Conservation (phyloP, 2,329 filamentous ascomycete genomes). For the Rutstroemia sp. region DNA sequence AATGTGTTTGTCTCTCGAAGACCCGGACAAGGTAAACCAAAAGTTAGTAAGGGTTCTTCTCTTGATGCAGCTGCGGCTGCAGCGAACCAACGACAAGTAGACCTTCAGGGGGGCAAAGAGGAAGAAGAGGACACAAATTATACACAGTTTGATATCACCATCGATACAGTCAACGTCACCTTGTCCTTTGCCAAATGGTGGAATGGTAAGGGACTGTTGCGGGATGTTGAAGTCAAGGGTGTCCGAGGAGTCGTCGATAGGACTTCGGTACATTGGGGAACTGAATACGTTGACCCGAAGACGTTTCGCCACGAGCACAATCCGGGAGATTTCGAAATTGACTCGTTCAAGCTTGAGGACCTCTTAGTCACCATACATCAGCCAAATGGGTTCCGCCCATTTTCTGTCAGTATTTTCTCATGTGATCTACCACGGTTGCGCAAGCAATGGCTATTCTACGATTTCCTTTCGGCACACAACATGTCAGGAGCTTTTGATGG, state of each 20-base stretch:
- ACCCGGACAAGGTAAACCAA: constrained; percentile 72
- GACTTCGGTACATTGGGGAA: constrained; percentile 69
- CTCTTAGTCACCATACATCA: constrained; percentile 87
- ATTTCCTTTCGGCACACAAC: constrained; percentile 89
- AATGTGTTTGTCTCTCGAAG: constrained; percentile 93
- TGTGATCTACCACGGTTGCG: constrained; percentile 88
- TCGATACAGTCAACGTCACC: constrained; percentile 93
- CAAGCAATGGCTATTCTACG: constrained; percentile 97
- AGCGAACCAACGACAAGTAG: constrained; percentile 58
- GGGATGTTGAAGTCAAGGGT: constrained; percentile 89
- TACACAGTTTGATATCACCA: constrained; percentile 92
- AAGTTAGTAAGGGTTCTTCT: constrained; percentile 89
- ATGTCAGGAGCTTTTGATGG: constrained; percentile 95
- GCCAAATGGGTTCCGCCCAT: constrained; percentile 84
- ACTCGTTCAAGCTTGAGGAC: constrained; percentile 94
- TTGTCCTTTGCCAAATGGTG: constrained; percentile 98
- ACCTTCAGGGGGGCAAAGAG: constrained; percentile 36
- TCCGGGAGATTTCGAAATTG: constrained; percentile 93
- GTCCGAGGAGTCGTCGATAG: constrained; percentile 89
- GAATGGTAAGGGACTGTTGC: constrained; percentile 86
- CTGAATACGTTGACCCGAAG: constrained; percentile 67
- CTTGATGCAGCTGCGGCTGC: constrained; percentile 77
- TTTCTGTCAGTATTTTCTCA: constrained; percentile 89
- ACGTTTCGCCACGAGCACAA: constrained; percentile 82
- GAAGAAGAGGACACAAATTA: constrained; percentile 88